Percentiles rank a stretch among this genome's conserved stretches.
Evolutionary conservation across 495 filamentous ascomycete species (phyloP).

Genomic region (Penicillium turbatum): DNA sequence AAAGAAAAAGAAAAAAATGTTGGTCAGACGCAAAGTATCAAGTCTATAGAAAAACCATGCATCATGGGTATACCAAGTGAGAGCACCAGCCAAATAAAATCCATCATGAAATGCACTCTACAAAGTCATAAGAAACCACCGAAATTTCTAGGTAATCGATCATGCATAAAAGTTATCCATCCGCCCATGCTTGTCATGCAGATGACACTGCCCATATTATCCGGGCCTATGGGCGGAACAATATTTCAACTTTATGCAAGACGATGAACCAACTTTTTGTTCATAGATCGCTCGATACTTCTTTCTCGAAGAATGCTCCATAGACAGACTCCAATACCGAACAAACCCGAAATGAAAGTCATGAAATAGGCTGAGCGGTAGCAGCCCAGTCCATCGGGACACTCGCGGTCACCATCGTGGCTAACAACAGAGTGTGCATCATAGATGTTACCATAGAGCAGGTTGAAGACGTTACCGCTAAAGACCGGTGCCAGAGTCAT

Average conservation of each 20-base stretch:
- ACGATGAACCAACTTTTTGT: conserved; percentile 34
- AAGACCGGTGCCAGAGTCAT: conserved; percentile 87
- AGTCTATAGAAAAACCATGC: conserved; percentile 6
- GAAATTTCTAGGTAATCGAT: neutral
- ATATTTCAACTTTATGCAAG: conserved; percentile 24
- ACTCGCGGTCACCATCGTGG: conserved; percentile 65
- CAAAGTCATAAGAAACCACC: neutral
- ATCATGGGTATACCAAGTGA: conserved; percentile 1
- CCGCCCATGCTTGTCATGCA: neutral
- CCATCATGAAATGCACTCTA: conserved; percentile 1
- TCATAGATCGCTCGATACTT: conserved; percentile 23
- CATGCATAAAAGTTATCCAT: neutral
- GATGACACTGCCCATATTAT: neutral
- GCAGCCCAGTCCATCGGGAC: conserved; percentile 73
- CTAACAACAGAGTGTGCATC: conserved; percentile 71
- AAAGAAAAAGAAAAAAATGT: neutral
- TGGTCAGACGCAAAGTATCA: conserved; percentile 12
- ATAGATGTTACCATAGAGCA: conserved; percentile 73
- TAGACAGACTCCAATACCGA: conserved; percentile 65
- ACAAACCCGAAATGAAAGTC: conserved; percentile 69
- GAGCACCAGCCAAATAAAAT: conserved; percentile 1
- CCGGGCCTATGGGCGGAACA: neutral
- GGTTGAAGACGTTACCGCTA: conserved; percentile 85
- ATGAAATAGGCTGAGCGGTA: conserved; percentile 78
- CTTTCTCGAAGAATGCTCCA: conserved; percentile 73